phyloP scores from a whole-genome alignment of 75 land plant species.

The Cupressus sempervirens region DNA sequence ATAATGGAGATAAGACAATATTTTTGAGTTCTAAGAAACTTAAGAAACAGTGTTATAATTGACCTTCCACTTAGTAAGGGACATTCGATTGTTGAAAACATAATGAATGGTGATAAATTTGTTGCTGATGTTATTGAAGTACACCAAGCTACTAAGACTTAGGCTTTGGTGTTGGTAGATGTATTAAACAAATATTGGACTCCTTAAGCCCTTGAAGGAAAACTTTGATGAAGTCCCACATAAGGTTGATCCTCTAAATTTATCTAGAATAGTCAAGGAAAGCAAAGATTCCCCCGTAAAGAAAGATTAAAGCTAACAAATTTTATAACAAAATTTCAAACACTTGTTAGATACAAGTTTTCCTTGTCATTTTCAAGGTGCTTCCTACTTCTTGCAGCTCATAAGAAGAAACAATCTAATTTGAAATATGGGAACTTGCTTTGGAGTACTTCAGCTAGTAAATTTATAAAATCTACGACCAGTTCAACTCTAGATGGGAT shows the following conservation, averaged over 20 bases:
- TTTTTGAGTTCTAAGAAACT: background rate
- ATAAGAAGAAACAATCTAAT: background rate
- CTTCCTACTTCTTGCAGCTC: background rate
- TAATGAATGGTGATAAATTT: background rate
- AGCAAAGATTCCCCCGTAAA: background rate
- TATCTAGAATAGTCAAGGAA: background rate
- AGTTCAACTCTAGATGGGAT: background rate
- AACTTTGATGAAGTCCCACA: background rate
- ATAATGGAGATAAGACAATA: background rate
- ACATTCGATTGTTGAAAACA: background rate
- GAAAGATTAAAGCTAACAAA: background rate
- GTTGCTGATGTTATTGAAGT: background rate
- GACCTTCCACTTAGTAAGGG: background rate
- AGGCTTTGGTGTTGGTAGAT: background rate
- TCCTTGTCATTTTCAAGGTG: background rate
- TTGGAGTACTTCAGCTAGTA: background rate
- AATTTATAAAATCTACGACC: background rate
- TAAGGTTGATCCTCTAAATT: background rate
- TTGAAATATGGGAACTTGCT: background rate
- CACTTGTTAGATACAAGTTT: background rate
- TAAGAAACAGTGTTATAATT: background rate
- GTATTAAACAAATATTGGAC: background rate
- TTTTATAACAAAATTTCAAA: background rate
- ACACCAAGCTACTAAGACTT: background rate
- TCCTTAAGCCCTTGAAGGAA: background rate